A percentile compares a stretch with the other conserved stretches of the same genome.
These are phyloP conservation scores for Sungouiozyma intestinalis DNA, from an alignment of 805 yeast genomes.

Conservation along the genomic window DNA sequence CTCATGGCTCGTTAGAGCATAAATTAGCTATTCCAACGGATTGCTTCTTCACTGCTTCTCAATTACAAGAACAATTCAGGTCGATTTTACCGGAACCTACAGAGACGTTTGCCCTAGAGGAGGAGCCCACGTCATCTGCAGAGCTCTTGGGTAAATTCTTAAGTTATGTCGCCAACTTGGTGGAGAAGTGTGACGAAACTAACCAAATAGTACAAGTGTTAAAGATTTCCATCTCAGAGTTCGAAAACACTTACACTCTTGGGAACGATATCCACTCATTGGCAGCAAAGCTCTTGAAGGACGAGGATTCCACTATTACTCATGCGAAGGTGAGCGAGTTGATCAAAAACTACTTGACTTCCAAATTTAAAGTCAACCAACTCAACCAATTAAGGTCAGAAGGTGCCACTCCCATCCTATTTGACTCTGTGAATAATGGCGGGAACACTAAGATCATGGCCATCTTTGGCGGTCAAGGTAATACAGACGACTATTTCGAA, in stretches of 20 bases:
- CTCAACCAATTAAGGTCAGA: background rate
- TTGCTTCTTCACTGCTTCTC: slow-evolving; percentile 69
- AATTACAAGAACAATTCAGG: slow-evolving; percentile 75
- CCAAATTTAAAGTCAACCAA: slow-evolving; percentile 38
- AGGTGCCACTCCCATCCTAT: slow-evolving; percentile 35
- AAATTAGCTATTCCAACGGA: slow-evolving; percentile 78
- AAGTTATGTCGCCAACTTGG: slow-evolving; percentile 52
- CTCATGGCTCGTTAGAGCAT: slow-evolving; percentile 83
- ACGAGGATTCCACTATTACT: slow-evolving; percentile 51
- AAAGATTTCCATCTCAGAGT: slow-evolving; percentile 63
- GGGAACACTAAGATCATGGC: slow-evolving; percentile 60
- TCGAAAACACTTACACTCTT: slow-evolving; percentile 67
- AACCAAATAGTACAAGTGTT: slow-evolving; percentile 59
- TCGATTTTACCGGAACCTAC: slow-evolving; percentile 70
- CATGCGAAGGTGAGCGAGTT: slow-evolving; percentile 59
- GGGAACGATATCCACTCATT: slow-evolving; percentile 80
- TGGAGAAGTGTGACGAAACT: slow-evolving; percentile 30
- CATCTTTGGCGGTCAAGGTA: slow-evolving; percentile 98
- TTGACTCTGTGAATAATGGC: slow-evolving; percentile 45
- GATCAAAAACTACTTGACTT: slow-evolving; percentile 67
- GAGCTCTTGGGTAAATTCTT: slow-evolving; percentile 79
- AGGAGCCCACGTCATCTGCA: slow-evolving; percentile 78
- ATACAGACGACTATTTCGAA: slow-evolving; percentile 93
- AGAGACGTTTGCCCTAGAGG: slow-evolving; percentile 75
- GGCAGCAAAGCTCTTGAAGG: slow-evolving; percentile 56